Percentiles rank a stretch among this genome's conserved stretches.
Conservation (phyloP, 768 basidiomycete species). For the Boletus barrowsii region DNA sequence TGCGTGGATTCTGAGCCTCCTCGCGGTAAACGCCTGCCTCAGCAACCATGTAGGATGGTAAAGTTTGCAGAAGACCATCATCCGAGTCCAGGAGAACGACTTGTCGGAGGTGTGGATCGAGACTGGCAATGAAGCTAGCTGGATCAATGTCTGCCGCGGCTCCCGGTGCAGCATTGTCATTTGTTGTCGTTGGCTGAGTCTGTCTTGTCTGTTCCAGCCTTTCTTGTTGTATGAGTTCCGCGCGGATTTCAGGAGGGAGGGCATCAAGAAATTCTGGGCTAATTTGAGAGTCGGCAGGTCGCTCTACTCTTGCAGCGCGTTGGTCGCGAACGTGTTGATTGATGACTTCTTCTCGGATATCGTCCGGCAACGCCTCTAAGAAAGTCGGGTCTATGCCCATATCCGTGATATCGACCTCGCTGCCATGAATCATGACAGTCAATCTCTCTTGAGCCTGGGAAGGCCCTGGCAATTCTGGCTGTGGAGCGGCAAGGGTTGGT, state of each 20-base stretch:
- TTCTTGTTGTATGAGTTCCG: slow-evolving; percentile 96
- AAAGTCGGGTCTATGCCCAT: slow-evolving; percentile 98
- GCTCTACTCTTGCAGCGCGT: slow-evolving; percentile 70
- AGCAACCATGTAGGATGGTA: slow-evolving; percentile 84
- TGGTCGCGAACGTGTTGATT: slow-evolving; percentile 96
- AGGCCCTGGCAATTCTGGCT: slow-evolving; percentile 25
- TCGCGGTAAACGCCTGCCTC: slow-evolving; percentile 77
- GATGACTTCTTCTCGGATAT: slow-evolving; percentile 97
- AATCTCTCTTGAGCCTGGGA: slow-evolving; percentile 58
- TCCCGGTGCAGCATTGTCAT: slow-evolving; percentile 31
- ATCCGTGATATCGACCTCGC: slow-evolving; percentile 93
- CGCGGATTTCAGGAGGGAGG: slow-evolving; percentile 91
- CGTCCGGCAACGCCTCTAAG: slow-evolving; percentile 95
- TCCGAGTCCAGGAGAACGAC: slow-evolving; percentile 90
- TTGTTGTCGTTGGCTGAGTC: slow-evolving; percentile 30
- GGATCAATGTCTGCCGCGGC: slow-evolving; percentile 76
- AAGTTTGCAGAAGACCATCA: slow-evolving; percentile 74
- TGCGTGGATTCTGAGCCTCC: slow-evolving; percentile 38
- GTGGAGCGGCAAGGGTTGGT: slow-evolving; percentile 14
- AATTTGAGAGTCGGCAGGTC: slow-evolving; percentile 82
- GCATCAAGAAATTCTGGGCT: slow-evolving; percentile 95
- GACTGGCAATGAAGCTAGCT: slow-evolving; percentile 86
- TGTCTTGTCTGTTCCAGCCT: slow-evolving; percentile 75
- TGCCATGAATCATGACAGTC: slow-evolving; percentile 89
- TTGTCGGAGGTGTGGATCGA: slow-evolving; percentile 86